Evolutionary conservation across 1,284 basidiomycete species (phyloP).

Genomic region (Fistulina hepatica): DNA sequence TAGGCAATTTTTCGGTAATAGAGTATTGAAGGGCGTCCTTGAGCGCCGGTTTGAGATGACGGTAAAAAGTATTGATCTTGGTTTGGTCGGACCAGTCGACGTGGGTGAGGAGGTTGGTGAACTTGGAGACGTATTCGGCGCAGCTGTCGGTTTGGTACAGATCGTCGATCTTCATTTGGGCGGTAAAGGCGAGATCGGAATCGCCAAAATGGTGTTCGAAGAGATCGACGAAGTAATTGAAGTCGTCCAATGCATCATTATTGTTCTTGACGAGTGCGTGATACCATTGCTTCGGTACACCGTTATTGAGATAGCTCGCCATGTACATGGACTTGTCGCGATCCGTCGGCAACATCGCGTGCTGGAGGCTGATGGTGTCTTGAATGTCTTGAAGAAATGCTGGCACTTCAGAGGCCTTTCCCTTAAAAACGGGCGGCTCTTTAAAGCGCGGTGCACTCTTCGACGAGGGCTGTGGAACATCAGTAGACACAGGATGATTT

Average conservation of each 20-base stretch:
- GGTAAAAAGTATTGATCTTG: constrained; percentile 6
- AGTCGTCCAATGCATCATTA: constrained; percentile 1
- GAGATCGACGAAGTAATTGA: constrained; percentile 12
- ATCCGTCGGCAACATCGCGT: neutral
- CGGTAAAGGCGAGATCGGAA: constrained; percentile 11
- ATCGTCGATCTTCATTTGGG: constrained; percentile 11
- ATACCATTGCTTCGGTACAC: constrained; percentile 14
- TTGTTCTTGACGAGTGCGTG: constrained; percentile 8
- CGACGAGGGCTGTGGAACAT: too few species aligned
- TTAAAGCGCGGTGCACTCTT: neutral
- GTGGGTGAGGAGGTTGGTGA: constrained; percentile 14
- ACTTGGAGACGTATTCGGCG: constrained; percentile 13
- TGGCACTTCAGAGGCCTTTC: neutral
- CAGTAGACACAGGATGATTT: too few species aligned
- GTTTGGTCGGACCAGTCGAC: constrained; percentile 12
- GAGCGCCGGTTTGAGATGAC: constrained; percentile 10
- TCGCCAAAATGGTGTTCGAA: constrained; percentile 17
- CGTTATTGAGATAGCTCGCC: constrained; percentile 2
- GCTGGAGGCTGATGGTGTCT: neutral
- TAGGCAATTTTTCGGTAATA: neutral
- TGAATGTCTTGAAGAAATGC: neutral
- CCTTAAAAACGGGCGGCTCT: neutral
- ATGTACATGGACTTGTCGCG: neutral
- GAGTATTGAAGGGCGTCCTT: constrained; percentile 1
- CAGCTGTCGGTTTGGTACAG: constrained; percentile 16